Evolutionary conservation across 345 rosid genomes (phyloP).

Genomic region (Brassica incana): DNA sequence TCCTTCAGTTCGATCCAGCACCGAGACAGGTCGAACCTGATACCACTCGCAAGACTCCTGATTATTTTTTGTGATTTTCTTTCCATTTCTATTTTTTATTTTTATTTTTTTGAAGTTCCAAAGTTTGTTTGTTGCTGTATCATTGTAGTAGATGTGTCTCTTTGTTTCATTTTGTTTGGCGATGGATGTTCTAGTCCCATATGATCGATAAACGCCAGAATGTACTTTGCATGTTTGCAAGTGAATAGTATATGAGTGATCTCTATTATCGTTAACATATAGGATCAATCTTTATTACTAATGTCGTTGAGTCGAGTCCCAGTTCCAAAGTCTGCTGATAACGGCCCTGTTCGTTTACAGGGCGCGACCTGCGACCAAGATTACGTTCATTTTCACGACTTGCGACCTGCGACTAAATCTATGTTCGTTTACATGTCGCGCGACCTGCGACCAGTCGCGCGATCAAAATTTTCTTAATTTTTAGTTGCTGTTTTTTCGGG

Average conservation of each 20-base stretch:
- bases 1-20: slow-evolving; percentile 45
- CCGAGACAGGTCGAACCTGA: slow-evolving; percentile 45
- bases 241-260: neutral
- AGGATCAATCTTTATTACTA: neutral
- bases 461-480: too few species aligned
- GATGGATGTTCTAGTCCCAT: neutral
- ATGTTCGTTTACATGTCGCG: too few species aligned
- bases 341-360: too few species aligned
- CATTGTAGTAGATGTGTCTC: slow-evolving; percentile 38
- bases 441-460: too few species aligned
- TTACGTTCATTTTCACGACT: too few species aligned
- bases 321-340: too few species aligned
- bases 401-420: too few species aligned
- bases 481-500: too few species aligned
- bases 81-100: slow-evolving; percentile 2
- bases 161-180: slow-evolving; percentile 1
- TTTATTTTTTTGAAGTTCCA: neutral
- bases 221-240: neutral
- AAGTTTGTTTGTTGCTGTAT: slow-evolving; percentile 37
- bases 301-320: too few species aligned
- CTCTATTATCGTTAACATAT: neutral
- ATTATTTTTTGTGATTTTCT: slow-evolving; percentile 43
- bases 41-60: slow-evolving; percentile 43
- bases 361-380: too few species aligned
- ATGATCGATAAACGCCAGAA: neutral